phyloP scores from a whole-genome alignment of 345 rosid genomes.

The Leavenworthia alabamica region DNA sequence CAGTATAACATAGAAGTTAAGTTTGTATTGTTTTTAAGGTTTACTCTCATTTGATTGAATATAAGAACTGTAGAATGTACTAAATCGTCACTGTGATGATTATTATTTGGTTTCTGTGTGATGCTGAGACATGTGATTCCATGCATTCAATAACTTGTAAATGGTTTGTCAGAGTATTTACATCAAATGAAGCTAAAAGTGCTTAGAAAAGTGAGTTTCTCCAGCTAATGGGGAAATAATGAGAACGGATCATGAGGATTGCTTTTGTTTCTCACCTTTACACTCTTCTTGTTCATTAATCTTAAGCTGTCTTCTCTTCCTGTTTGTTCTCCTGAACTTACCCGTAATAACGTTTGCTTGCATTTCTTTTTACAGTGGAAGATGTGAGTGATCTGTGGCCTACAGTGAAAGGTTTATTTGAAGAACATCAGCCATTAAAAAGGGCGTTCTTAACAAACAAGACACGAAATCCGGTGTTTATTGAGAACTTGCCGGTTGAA shows the following conservation, averaged over 20 bases:
- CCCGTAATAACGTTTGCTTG: not conserved
- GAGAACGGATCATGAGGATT: not conserved
- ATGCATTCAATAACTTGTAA: not conserved
- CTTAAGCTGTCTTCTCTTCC: not conserved
- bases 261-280: not conserved
- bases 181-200: not conserved
- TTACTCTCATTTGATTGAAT: not conserved
- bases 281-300: not conserved
- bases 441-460: conserved; percentile 74
- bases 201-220: not conserved
- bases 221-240: not conserved
- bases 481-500: conserved; percentile 78
- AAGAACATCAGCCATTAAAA: conserved; percentile 62
- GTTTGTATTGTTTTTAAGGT: not conserved
- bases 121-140: not conserved
- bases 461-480: conserved; percentile 70
- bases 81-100: not conserved
- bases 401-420: conserved; percentile 58
- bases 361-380: conserved; percentile 50
- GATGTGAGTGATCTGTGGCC: conserved; percentile 98
- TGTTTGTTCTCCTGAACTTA: not conserved
- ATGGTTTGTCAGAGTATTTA: not conserved
- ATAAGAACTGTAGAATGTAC: not conserved
- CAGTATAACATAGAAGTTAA: not conserved
- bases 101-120: not conserved